Base-by-base conservation (phyloP, 805 yeast species). In the Lachancea fermentati region DNA sequence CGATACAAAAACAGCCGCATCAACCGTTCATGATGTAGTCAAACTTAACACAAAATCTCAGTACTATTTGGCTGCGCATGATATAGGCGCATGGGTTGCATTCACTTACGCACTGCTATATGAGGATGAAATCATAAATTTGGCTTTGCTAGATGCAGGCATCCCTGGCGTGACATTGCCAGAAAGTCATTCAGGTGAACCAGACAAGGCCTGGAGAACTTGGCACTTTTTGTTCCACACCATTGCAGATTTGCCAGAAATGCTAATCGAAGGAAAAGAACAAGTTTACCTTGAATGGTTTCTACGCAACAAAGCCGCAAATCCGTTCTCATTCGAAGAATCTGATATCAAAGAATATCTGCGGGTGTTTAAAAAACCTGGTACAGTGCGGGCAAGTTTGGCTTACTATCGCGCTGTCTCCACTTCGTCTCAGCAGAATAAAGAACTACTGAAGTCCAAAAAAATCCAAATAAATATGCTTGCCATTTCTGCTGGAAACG, bases 31-130 rank as follows among this genome's bases (percentile, higher is more conserved):
- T 39, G 40, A 32, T 12, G 22, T 39, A 25, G 15, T 43, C 15
- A 12, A 31, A 14, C n/a, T 14, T 14, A 28, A 35, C 3, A 26
- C 33, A 5, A 9, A 31, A 14, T 31, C 37, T 19, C 31, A 18
- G 11, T 43, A 39, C 25, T 36, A 5, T 28, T 25, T 39, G 24
- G 46, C 41, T 7, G 46, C 43, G 12, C 46, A 39, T 33, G 46
- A 43, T 14, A 30, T 39, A 1, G 46, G 46, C 37, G 43, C 43
- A 4, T 43, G 41, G 43, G 43, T 43, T 8, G 46, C 46, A 3
- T 43, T 43, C 30, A n/a, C 46, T n/a, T 43, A 43, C 31, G 43
- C 46, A 12, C 15, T 32, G 15, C 3, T 35, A 25, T 43, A 38
- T 16, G 15, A 37, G 7, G 35, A 39, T 8, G 46, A 43, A 19